Evolutionary conservation across 768 basidiomycete species (phyloP), one percentile per base, ranked within the genome.

Genomic region (Suillus subalutaceus): DNA sequence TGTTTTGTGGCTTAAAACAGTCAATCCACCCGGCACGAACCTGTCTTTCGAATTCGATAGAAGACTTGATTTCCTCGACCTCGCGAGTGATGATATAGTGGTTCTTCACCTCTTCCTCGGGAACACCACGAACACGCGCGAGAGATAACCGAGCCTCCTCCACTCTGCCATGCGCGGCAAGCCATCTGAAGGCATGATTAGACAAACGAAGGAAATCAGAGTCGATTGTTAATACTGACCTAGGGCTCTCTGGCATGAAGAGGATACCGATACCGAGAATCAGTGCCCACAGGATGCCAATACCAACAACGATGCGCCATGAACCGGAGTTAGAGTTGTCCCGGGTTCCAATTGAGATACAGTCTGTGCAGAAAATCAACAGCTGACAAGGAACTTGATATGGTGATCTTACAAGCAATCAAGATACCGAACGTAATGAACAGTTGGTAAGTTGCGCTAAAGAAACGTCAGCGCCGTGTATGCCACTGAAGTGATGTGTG

Each of bases 371-470:
- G n/a, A n/a, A 43, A 40, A 23, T 41, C 63, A 48, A 55, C 48
- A 72, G 62, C 52, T 13, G 15, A 65, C 40, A 63, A 55, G 23
- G 56, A 66, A 62, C 40, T 18, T 23, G 32, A 16, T 43, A 63
- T 68, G 20, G 35, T 35, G 64, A 7, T 79, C 83, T 58, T 68
- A 86, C 85, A 89, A 41, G 89, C 86, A 50, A 89, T 82, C 40
- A 90, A 82, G 67, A 89, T 90, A 71, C 90, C 90, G 67, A 88
- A 81, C 0, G 90, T 90, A 70, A 90, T 90, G 76, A 89, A 88
- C 16, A 89, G 78, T 71, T 88, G 86, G 69, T 85, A 86, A 6
- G 85, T 85, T 3, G 85, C 85, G 20, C 72, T 69, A 69, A 66
- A 52, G 30, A 41, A 57, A 20, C 9, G 48, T 18, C 66, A 32